Conservation (phyloP, 2,329 filamentous ascomycete genomes). For the Xylaria sp. region DNA sequence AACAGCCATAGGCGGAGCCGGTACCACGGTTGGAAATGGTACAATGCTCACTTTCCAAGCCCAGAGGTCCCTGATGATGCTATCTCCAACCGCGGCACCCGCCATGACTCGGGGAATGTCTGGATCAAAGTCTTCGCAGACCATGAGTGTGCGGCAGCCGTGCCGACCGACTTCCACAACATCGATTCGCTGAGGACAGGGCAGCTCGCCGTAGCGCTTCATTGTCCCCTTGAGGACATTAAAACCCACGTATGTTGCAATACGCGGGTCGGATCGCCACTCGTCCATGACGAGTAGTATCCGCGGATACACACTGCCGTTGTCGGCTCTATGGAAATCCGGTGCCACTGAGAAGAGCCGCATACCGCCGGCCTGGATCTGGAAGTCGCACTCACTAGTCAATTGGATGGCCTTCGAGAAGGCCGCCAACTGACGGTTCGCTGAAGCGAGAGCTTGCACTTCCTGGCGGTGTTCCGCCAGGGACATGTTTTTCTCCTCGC, state of each 20-base stretch:
- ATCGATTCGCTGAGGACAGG: constrained; percentile 7
- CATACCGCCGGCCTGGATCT: neutral
- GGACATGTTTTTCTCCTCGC: too few relatives aligned
- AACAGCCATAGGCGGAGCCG: too few relatives aligned
- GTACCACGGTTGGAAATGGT: too few relatives aligned
- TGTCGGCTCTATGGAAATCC: neutral
- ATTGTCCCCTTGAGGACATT: constrained; percentile 4
- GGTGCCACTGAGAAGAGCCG: neutral
- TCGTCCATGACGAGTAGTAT: neutral
- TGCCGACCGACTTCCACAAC: neutral
- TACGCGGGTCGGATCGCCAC: neutral
- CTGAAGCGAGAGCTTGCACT: too few relatives aligned
- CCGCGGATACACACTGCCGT: neutral
- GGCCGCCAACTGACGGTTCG: neutral
- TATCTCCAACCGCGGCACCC: neutral
- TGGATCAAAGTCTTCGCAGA: too few relatives aligned
- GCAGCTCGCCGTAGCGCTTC: constrained; percentile 1
- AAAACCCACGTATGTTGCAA: neutral
- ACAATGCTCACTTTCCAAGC: too few relatives aligned
- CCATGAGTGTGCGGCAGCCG: too few relatives aligned
- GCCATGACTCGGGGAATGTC: neutral
- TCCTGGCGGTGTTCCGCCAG: too few relatives aligned
- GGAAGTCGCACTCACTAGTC: neutral
- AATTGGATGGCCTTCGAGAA: neutral
- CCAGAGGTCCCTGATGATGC: neutral